Evolutionary conservation across 352 stramenopile genomes (phyloP), one percentile per base, ranked within the genome.

Genomic region (Pythium aphanidermatum): DNA sequence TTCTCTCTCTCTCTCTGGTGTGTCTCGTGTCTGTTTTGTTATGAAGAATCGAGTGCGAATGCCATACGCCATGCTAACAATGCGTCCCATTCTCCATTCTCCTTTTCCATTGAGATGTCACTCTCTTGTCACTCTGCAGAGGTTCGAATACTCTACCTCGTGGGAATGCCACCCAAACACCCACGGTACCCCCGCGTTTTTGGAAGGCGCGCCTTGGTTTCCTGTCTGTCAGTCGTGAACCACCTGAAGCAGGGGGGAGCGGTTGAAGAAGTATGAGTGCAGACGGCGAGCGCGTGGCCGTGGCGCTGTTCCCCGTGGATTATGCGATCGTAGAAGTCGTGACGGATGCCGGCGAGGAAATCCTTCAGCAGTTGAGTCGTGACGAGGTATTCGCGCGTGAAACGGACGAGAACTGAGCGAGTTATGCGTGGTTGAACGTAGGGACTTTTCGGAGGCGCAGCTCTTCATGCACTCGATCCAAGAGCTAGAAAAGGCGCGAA

Each of bases 401-500:
- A n/a, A n/a, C n/a, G n/a, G n/a, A n/a, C n/a, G n/a, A n/a, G n/a
- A n/a, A 21, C 44, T n/a, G 21, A 31, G 10, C 35, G 35, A 8
- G 5, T 1, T 0, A 29, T 17, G 21, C 35, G 34, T 25, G 26
- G 10, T 12, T 23, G 53, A 42, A 46, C 33, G 19, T 36, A 94
- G 83, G 55, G 80, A 94, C 31, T 89, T 92, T 38, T 82, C 76
- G 16, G 78, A 92, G 27, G 75, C 74, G 39, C 80, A 94, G 56
- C 34, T 90, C 32, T 94, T 90, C 50, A 45, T 83, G 51, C 79
- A 92, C 59, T 76, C 80, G 55, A 90, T 92, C 50, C 70, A 87
- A 34, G 76, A 92, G 55, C 62, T 94, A 42, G 76, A 92, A 44
- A 65, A 70, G 9, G 62, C 70, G 21, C 77, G 77, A 0, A 34